A percentile compares a stretch with the other conserved stretches of the same genome.
These are phyloP conservation scores for Cladobotryum protrusum DNA, from an alignment of 2,329 filamentous ascomycete species.

Conservation along the genomic window DNA sequence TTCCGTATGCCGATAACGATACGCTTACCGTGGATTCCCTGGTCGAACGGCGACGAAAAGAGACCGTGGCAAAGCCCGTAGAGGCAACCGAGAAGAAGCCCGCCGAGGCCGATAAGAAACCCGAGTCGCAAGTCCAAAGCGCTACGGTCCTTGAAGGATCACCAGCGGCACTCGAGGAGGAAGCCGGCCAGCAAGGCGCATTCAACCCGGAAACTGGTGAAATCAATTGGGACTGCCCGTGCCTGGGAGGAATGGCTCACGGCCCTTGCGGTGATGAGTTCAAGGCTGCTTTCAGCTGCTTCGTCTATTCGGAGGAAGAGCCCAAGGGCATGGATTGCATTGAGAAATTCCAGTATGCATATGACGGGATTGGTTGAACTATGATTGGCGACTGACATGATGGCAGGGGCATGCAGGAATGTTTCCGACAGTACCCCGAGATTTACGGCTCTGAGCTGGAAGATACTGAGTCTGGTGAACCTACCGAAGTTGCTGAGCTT, in stretches of 20 bases:
- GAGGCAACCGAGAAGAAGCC: conserved; percentile 18
- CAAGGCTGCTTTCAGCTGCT: conserved; percentile 94
- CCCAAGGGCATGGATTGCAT: conserved; percentile 98
- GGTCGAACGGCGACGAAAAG: conserved; percentile 55
- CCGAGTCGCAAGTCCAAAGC: conserved; percentile 21
- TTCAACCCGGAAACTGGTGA: conserved; percentile 98
- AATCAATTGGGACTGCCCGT: conserved; percentile 99
- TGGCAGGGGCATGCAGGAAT: conserved; percentile 86
- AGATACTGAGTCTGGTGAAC: conserved; percentile 22
- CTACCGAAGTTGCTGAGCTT: not conserved
- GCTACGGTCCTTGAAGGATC: conserved; percentile 28
- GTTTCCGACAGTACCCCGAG: conserved; percentile 88
- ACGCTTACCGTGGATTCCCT: conserved; percentile 62
- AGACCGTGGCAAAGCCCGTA: conserved; percentile 31
- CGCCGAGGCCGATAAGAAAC: conserved; percentile 17
- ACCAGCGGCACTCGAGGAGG: conserved; percentile 61
- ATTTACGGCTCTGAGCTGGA: conserved; percentile 85
- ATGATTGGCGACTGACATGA: conserved; percentile 20
- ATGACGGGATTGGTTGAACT: not conserved
- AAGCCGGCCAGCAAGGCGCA: conserved; percentile 80
- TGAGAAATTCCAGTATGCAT: conserved; percentile 84
- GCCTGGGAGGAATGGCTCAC: conserved; percentile 92
- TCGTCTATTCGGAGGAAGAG: conserved; percentile 90
- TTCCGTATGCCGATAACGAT: conserved; percentile 50
- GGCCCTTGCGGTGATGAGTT: conserved; percentile 96